phyloP scores from a whole-genome alignment of 2,329 filamentous ascomycete species.

The Lizonia empirigonia region DNA sequence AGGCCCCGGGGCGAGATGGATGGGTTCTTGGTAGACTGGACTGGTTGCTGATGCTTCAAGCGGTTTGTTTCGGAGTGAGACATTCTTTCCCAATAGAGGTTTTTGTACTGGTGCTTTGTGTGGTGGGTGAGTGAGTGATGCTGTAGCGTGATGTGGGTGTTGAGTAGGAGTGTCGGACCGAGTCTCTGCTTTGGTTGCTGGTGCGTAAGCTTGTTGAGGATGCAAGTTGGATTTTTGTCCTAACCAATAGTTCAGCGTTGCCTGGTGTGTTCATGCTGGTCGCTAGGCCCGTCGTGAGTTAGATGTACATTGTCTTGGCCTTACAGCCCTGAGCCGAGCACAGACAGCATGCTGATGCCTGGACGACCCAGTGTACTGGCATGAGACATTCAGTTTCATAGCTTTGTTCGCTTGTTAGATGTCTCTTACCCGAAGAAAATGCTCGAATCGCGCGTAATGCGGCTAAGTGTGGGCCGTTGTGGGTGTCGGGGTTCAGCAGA shows the following conservation, averaged over 20 bases:
- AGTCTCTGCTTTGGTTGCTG: not conserved
- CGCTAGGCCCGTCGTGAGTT: too few species aligned
- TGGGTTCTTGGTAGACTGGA: not conserved
- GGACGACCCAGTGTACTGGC: not conserved
- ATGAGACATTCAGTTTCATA: not conserved
- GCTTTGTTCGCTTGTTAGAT: not conserved
- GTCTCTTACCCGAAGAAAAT: not conserved
- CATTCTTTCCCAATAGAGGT: not conserved
- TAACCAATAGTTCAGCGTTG: too few species aligned
- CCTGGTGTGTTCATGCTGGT: too few species aligned
- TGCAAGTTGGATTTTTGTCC: too few species aligned
- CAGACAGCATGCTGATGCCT: not conserved
- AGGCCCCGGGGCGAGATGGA: slow-evolving; percentile 4
- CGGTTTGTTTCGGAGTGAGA: not conserved
- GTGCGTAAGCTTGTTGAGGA: too few species aligned
- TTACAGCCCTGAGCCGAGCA: not conserved
- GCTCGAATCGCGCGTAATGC: not conserved
- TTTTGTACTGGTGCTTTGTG: not conserved
- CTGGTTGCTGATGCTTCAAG: not conserved
- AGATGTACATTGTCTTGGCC: not conserved
- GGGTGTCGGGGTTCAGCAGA: not conserved
- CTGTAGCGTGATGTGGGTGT: not conserved
- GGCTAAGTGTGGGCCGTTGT: not conserved
- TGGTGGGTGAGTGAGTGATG: not conserved
- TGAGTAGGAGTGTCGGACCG: not conserved